phyloP scores from a whole-genome alignment of 805 yeast genomes.

The Saccharomyces kudriavzevii region DNA sequence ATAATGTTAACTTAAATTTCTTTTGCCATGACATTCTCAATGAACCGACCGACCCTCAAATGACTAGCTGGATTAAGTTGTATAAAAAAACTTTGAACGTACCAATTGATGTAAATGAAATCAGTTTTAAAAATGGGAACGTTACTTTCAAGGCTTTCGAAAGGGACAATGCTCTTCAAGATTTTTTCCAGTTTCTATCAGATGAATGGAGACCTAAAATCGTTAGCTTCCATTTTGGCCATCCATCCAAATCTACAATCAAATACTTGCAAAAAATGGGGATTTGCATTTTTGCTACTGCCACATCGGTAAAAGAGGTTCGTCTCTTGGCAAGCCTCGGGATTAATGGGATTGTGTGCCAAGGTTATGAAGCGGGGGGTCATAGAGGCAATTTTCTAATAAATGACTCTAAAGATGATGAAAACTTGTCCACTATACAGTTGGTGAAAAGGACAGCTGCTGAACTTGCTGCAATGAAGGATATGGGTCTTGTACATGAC shows the following conservation, averaged over 20 bases:
- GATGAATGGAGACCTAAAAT: conserved; percentile 33
- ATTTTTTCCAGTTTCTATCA: conserved; percentile 3
- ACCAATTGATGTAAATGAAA: neutral
- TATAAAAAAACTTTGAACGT: conserved; percentile 7
- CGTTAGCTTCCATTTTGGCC: conserved; percentile 49
- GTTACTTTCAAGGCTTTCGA: conserved; percentile 9
- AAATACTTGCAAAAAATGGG: conserved; percentile 31
- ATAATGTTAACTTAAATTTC: conserved; percentile 39
- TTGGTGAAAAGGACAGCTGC: conserved; percentile 9
- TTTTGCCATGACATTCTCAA: conserved; percentile 35
- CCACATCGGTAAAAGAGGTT: conserved; percentile 41
- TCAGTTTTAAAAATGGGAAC: conserved; percentile 6
- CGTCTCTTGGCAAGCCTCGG: conserved; percentile 23
- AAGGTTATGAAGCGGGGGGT: conserved; percentile 61
- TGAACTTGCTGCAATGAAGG: neutral
- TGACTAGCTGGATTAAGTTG: conserved; percentile 17
- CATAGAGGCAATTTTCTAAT: conserved; percentile 45
- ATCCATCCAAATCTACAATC: conserved; percentile 32
- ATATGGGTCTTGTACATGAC: neutral
- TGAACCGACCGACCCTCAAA: conserved; percentile 6
- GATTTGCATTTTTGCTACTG: conserved; percentile 39
- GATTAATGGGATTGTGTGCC: conserved; percentile 44
- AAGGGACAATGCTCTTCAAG: neutral
- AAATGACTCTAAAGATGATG: conserved; percentile 28
- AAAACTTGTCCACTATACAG: conserved; percentile 31